Evolutionary conservation across 2,329 filamentous ascomycete genomes (phyloP).

Genomic region (Neonectria coccinea): DNA sequence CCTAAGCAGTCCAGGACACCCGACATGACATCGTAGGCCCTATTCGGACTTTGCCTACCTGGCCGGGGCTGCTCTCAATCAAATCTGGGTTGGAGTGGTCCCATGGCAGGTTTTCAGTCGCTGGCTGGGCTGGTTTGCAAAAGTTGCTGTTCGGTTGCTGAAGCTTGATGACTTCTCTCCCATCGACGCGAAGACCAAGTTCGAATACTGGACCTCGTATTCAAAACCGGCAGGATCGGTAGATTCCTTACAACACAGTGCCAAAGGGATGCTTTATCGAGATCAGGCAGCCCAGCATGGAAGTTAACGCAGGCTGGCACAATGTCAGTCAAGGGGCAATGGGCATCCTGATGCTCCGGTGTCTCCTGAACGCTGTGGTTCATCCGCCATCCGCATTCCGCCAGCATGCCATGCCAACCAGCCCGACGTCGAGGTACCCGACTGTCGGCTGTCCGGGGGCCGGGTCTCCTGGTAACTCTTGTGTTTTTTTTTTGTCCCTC

Average conservation of each 20-base stretch:
- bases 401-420: background rate
- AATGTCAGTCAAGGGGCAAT: background rate
- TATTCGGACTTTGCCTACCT: constrained; percentile 16
- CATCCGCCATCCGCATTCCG: constrained; percentile 13
- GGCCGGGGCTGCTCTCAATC: constrained; percentile 17
- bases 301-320: background rate
- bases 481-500: constrained; percentile 25
- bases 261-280: background rate
- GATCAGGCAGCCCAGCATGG: background rate
- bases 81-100: constrained; percentile 19
- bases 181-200: background rate
- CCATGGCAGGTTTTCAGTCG: constrained; percentile 21
- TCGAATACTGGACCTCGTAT: constrained; percentile 1
- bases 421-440: constrained; percentile 20
- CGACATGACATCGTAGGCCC: constrained; percentile 10
- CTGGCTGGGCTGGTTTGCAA: background rate
- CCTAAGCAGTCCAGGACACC: constrained; percentile 7
- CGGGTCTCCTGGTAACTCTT: constrained; percentile 1
- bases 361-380: background rate
- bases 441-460: constrained; percentile 19
- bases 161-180: background rate
- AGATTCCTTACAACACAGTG: background rate
- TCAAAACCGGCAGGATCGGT: background rate
- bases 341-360: background rate
- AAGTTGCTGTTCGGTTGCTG: background rate